A percentile compares a stretch with the other conserved stretches of the same genome.
phyloP scores from a whole-genome alignment of 352 stramenopile species.

The Pilasporangium apinafurcum region DNA sequence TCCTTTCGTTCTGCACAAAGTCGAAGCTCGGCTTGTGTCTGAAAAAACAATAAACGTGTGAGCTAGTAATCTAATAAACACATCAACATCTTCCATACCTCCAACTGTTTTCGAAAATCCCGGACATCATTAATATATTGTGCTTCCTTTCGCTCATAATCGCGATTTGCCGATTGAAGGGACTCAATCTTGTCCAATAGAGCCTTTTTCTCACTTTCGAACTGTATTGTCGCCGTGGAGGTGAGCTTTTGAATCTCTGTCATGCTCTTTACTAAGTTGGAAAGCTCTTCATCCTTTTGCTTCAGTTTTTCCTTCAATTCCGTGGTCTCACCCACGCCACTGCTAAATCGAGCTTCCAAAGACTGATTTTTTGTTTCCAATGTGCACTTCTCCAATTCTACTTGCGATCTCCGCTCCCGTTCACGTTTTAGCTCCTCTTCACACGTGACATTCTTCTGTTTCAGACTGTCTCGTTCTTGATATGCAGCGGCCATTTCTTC shows the following conservation, averaged over 20 bases:
- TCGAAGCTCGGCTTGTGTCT: slow-evolving; percentile 18
- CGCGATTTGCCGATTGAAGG: slow-evolving; percentile 39
- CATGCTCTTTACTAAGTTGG: slow-evolving; percentile 54
- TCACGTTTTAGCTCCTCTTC: slow-evolving; percentile 47
- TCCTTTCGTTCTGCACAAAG: slow-evolving; percentile 27
- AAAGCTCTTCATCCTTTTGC: slow-evolving; percentile 65
- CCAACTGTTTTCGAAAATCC: slow-evolving; percentile 42
- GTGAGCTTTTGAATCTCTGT: slow-evolving; percentile 78
- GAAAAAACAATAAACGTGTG: slow-evolving; percentile 1
- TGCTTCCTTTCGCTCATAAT: slow-evolving; percentile 45
- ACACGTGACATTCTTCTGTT: slow-evolving; percentile 25
- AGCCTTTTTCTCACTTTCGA: slow-evolving; percentile 65
- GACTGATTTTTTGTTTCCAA: slow-evolving; percentile 46
- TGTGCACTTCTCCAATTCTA: slow-evolving; percentile 62
- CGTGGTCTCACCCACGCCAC: slow-evolving; percentile 19
- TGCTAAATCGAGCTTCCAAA: slow-evolving; percentile 38
- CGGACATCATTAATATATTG: slow-evolving; percentile 30
- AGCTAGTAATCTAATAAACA: not conserved
- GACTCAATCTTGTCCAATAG: slow-evolving; percentile 50
- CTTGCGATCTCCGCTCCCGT: slow-evolving; percentile 36
- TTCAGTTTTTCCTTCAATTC: slow-evolving; percentile 58
- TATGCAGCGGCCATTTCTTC: slow-evolving; percentile 43
- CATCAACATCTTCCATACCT: slow-evolving; percentile 14
- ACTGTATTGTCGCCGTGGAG: slow-evolving; percentile 46
- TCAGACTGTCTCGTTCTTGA: slow-evolving; percentile 44